Evolutionary conservation across 1,284 basidiomycete genomes (phyloP).

Genomic region (Sanghuangporus weigelae): DNA sequence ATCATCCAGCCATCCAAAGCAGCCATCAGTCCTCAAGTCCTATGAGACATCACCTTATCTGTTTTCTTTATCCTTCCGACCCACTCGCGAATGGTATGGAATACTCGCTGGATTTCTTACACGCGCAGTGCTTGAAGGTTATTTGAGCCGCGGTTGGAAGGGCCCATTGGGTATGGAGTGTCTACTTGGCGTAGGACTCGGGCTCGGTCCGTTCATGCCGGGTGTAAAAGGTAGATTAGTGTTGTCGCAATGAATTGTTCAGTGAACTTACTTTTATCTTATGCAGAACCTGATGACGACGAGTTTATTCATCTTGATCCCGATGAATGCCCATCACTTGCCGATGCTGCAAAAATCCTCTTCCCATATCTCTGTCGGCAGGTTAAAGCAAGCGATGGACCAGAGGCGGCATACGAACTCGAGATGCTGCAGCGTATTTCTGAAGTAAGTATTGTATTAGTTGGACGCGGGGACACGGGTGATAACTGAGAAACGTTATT

Average conservation of each 20-base stretch:
- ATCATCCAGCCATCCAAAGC: not conserved
- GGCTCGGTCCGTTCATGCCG: conserved; percentile 30
- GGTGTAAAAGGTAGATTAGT: conserved; percentile 10
- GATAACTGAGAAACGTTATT: conserved; percentile 1
- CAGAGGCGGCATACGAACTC: conserved; percentile 58
- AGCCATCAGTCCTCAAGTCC: conserved; percentile 5
- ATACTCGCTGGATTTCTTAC: conserved; percentile 70
- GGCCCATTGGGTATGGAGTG: conserved; percentile 66
- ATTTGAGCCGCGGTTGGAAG: conserved; percentile 73
- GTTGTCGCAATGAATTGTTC: not conserved
- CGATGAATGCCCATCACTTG: conserved; percentile 65
- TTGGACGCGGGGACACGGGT: not conserved
- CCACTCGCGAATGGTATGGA: conserved; percentile 76
- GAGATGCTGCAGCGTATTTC: conserved; percentile 65
- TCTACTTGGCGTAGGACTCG: conserved; percentile 67
- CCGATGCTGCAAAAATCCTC: conserved; percentile 59
- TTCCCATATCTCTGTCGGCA: conserved; percentile 51
- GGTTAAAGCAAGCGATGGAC: conserved; percentile 27
- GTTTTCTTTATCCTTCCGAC: conserved; percentile 38
- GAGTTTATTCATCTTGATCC: conserved; percentile 63
- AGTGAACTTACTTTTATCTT: not conserved
- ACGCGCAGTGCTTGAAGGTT: conserved; percentile 76
- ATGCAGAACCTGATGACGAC: conserved; percentile 27
- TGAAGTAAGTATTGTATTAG: conserved; percentile 44
- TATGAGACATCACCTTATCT: conserved; percentile 10